Evolutionary conservation across 345 rosid species (phyloP).

Genomic region (Sonneratia caseolaris): DNA sequence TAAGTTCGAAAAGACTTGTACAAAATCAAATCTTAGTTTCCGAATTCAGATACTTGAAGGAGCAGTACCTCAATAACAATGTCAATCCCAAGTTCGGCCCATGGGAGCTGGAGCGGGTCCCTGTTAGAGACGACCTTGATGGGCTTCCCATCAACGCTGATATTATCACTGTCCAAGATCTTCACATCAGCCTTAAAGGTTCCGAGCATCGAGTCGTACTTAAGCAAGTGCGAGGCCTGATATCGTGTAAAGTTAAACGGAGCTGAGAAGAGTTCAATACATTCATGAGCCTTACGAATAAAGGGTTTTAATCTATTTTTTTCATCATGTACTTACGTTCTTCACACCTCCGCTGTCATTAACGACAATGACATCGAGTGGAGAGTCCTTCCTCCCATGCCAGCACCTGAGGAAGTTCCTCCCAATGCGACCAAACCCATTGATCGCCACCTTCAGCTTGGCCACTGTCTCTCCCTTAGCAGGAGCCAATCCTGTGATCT

Average conservation of each 20-base stretch:
- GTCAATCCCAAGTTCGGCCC: slow-evolving; percentile 97
- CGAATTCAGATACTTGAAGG: too few relatives aligned
- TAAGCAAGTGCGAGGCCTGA: slow-evolving; percentile 95
- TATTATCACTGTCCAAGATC: slow-evolving; percentile 60
- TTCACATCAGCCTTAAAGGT: slow-evolving; percentile 92
- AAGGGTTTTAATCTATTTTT: neutral
- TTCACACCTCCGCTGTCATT: slow-evolving; percentile 99
- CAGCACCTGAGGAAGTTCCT: slow-evolving; percentile 97
- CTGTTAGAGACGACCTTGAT: slow-evolving; percentile 84
- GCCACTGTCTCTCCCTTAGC: slow-evolving; percentile 61
- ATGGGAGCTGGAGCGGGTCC: slow-evolving; percentile 96
- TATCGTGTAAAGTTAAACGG: neutral
- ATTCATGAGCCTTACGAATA: neutral
- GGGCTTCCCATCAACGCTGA: slow-evolving; percentile 84
- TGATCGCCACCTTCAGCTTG: slow-evolving; percentile 90
- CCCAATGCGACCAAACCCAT: slow-evolving; percentile 96
- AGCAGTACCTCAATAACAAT: slow-evolving; percentile 77
- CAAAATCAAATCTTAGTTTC: neutral
- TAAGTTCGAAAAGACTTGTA: neutral
- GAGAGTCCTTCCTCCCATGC: slow-evolving; percentile 93
- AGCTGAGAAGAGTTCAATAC: neutral
- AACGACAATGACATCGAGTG: slow-evolving; percentile 81
- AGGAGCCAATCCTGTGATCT: slow-evolving; percentile 44
- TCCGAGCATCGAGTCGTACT: slow-evolving; percentile 93
- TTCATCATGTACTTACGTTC: slow-evolving; percentile 42